phyloP scores from a whole-genome alignment of 2,329 filamentous ascomycete species.

The Scolecobasidium constrictum region DNA sequence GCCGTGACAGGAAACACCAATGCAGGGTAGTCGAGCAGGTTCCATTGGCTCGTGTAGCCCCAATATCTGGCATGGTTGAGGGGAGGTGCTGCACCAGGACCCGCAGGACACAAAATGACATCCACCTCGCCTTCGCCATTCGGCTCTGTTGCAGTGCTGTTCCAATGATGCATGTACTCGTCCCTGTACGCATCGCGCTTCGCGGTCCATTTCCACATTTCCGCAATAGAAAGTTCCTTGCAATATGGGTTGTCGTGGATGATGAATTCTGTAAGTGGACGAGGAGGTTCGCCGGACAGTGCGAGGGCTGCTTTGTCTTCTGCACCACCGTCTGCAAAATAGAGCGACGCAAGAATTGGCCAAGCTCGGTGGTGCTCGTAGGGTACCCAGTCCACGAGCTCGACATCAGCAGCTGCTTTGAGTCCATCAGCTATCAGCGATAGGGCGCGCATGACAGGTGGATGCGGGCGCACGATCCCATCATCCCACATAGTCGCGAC shows the following conservation, averaged over 20 bases:
- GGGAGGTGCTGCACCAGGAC: constrained; percentile 43
- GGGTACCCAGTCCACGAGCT: constrained; percentile 41
- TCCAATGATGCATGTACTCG: constrained; percentile 36
- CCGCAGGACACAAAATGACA: constrained; percentile 50
- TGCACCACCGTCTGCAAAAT: constrained; percentile 51
- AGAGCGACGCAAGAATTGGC: constrained; percentile 36
- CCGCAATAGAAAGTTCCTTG: constrained; percentile 28
- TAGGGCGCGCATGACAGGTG: constrained; percentile 51
- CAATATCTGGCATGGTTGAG: constrained; percentile 46
- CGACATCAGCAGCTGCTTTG: constrained; percentile 34
- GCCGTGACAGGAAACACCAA: constrained; percentile 45
- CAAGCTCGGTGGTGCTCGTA: constrained; percentile 39
- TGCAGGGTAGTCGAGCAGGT: constrained; percentile 56
- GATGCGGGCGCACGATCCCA: constrained; percentile 53
- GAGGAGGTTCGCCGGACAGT: constrained; percentile 45
- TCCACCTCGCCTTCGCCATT: constrained; percentile 34
- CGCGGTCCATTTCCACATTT: constrained; percentile 30
- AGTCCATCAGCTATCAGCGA: constrained; percentile 34
- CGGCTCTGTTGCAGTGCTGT: constrained; percentile 24
- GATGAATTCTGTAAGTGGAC: constrained; percentile 49
- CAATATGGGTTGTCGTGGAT: constrained; percentile 43
- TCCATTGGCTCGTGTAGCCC: constrained; percentile 59
- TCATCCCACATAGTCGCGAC: constrained; percentile 57
- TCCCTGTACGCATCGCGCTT: constrained; percentile 33
- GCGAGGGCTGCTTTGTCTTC: constrained; percentile 41